phyloP scores from a whole-genome alignment of 805 yeast species.

The Spathaspora girioi region DNA sequence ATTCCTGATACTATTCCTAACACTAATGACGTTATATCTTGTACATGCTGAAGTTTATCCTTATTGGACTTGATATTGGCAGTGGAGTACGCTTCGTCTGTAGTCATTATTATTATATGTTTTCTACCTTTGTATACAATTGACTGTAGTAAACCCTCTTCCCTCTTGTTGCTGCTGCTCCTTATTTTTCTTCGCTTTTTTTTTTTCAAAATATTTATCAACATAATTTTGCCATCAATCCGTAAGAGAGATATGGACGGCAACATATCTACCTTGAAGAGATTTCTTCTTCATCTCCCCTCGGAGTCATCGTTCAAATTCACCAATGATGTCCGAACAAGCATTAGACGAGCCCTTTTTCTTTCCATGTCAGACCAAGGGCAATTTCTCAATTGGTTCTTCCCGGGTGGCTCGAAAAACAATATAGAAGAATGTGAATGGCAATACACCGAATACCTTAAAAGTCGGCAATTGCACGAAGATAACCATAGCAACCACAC shows the following conservation, averaged over 20 bases:
- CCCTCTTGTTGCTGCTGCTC: background rate
- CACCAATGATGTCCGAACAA: slow-evolving; percentile 18
- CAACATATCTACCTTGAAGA: slow-evolving; percentile 13
- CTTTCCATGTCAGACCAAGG: slow-evolving; percentile 31
- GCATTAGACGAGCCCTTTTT: slow-evolving; percentile 28
- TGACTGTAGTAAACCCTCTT: background rate
- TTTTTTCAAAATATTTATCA: background rate
- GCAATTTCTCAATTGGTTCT: slow-evolving; percentile 29
- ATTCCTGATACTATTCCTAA: slow-evolving; percentile 40
- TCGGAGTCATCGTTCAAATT: slow-evolving; percentile 23
- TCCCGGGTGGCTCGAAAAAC: slow-evolving; percentile 8
- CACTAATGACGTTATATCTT: slow-evolving; percentile 34
- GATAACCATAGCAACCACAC: slow-evolving; percentile 16
- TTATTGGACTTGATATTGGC: slow-evolving; percentile 27
- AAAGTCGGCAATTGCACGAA: slow-evolving; percentile 10
- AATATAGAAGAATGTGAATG: slow-evolving; percentile 23
- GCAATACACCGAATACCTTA: slow-evolving; percentile 29
- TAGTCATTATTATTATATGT: background rate
- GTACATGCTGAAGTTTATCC: slow-evolving; percentile 27
- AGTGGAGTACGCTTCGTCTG: slow-evolving; percentile 15
- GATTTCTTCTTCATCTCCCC: slow-evolving; percentile 34
- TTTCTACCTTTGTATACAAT: background rate
- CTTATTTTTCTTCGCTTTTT: background rate
- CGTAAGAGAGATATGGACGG: slow-evolving; percentile 1
- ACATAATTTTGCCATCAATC: background rate